Base-by-base conservation (phyloP, 768 basidiomycete species). In the Lactifluus echinatus region DNA sequence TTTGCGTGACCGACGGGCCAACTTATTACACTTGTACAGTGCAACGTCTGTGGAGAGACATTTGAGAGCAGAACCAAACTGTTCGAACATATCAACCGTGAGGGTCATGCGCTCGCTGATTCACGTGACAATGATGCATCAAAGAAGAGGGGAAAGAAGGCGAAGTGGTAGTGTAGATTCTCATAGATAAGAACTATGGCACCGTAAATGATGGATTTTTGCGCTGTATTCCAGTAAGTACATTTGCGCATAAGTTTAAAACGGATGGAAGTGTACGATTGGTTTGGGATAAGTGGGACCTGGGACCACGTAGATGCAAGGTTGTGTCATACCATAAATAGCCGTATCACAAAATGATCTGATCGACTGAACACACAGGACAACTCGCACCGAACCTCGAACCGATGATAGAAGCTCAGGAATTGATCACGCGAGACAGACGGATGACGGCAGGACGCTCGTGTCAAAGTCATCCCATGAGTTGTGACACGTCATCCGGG, bases 401-500 rank as follows among this genome's bases (percentile, higher is more conserved):
- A 59, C 48, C 51, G 26, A 48, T 31, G 31, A 48, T 31, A 15
- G 47, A 43, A 44, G 45, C 17, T 28, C 19, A 44, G 24, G 43
- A 58, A 24, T 37, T 45, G 54, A 50, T 46, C 37, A n/a, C 24
- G 33, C 14, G 23, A 50, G 44, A 46, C 3, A 45, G 50, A 34
- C 40, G 40, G 49, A 26, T 53, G 50, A 60, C 39, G 59, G 50
- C 46, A 57, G 26, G 34, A 26, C 10, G 31, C 5, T 31, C n/a
- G n/a, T n/a, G n/a, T 40, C 39, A 26, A 40, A 23, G 28, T 61
- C 57, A 59, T 52, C 93, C 93, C 93, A 97, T 95, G 40, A 94
- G 73, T 61, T 93, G 91, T 4, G 91, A 90, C 34, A 89, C 80
- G 69, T 96, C 94, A 0, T 87, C 85, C 8, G 95, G 95, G 4